Percentiles rank a stretch among this genome's conserved stretches.
Evolutionary conservation across 805 yeast genomes (phyloP).

Genomic region (Candida nanaspora): DNA sequence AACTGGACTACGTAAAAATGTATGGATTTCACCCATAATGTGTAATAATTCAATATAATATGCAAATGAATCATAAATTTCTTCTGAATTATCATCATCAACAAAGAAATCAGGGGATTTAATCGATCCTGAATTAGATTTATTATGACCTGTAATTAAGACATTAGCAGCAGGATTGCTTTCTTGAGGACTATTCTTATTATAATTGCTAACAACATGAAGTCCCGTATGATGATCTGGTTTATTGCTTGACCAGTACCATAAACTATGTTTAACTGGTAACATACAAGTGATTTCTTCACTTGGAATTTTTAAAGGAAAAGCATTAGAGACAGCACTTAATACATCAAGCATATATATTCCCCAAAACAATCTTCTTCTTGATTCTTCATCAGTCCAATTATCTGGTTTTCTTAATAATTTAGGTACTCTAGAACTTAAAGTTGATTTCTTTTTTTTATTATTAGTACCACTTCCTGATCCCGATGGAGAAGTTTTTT

Average conservation of each 20-base stretch:
- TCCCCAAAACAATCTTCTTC: slow-evolving; percentile 29
- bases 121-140: not conserved
- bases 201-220: not conserved
- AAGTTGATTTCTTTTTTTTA: not conserved
- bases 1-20: slow-evolving; percentile 10
- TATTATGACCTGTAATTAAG: not conserved
- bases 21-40: slow-evolving; percentile 10
- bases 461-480: not conserved
- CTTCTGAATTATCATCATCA: slow-evolving; percentile 5
- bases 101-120: slow-evolving; percentile 1
- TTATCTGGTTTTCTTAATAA: slow-evolving; percentile 17
- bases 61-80: slow-evolving; percentile 14
- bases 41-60: slow-evolving; percentile 13
- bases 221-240: not conserved
- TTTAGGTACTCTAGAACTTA: slow-evolving; percentile 11
- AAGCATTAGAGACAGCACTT: slow-evolving; percentile 30
- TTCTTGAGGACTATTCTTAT: not conserved
- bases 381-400: slow-evolving; percentile 32
- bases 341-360: slow-evolving; percentile 28
- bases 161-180: no score
- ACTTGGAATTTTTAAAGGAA: slow-evolving; percentile 15
- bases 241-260: slow-evolving; percentile 8
- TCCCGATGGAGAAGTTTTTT: not conserved
- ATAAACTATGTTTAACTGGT: slow-evolving; percentile 11
- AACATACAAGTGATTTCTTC: slow-evolving; percentile 11